These are phyloP conservation scores for Magnusiomyces magnusii DNA, from an alignment of 1,139 yeast genomes.

Conservation along the genomic window DNA sequence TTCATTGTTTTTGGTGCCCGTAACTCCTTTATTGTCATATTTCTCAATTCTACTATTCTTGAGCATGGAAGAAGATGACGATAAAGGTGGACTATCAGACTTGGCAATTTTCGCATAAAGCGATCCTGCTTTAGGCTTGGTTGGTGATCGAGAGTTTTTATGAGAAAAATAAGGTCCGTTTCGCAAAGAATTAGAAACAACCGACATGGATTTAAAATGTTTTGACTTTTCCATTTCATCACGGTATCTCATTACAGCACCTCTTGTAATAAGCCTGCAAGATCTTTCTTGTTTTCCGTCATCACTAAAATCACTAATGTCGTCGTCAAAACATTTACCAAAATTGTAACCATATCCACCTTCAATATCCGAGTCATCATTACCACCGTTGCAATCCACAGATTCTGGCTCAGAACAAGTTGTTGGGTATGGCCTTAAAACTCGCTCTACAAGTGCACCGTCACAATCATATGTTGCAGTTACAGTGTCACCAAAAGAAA, in stretches of 20 bases:
- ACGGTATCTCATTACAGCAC: neutral
- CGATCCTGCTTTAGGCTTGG: neutral
- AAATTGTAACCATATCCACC: neutral
- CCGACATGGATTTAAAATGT: neutral
- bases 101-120: neutral
- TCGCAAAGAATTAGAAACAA: neutral
- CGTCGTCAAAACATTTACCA: neutral
- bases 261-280: neutral
- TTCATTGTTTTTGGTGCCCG: neutral
- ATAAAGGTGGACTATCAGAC: neutral
- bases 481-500: neutral
- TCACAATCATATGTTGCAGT: neutral
- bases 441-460: slow-evolving; percentile 3
- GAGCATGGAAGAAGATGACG: neutral
- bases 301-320: neutral
- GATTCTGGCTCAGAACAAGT: slow-evolving; percentile 15
- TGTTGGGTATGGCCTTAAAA: slow-evolving; percentile 13
- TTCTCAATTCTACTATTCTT: neutral
- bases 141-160: neutral
- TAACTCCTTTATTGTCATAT: neutral
- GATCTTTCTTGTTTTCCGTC: neutral
- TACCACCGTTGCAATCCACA: neutral
- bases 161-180: neutral
- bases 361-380: neutral
- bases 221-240: neutral